Evolutionary conservation across 2,329 filamentous ascomycete genomes (phyloP), one percentile per base, ranked within the genome.

Genomic region (Grosmannia penicillata): DNA sequence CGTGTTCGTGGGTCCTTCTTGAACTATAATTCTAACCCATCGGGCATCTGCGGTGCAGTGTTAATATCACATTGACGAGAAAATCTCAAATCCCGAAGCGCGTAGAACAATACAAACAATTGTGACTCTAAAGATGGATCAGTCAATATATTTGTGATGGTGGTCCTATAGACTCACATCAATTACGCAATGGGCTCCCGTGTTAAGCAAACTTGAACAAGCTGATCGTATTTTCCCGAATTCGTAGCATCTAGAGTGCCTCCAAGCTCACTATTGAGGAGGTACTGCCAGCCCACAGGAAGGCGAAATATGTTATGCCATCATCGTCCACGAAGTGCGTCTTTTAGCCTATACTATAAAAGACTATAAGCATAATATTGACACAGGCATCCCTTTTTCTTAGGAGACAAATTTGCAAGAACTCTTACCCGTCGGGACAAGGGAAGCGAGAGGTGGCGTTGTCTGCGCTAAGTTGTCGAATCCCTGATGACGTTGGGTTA

Each of bases 11-110:
- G 75, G 74, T 0, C 74, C 75, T 14, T 73, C 75, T 49, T 80
- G 75, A 25, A 1, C 76, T 76, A 41, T 81, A 68, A 45, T 81
- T 72, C 3, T 55, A 54, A 8, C 69, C 69, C 45, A 81, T 68
- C 63, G 68, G 78, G 37, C 75, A 63, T 1, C 65, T 73, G 15
- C 27, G 28, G 30, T 10, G 11, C 4, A 15, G 13, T n/a, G 22
- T 9, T 13, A 21, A 19, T 17, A 4, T 26, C 13, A 33, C 10
- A 7, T n/a, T n/a, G n/a, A 34, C 10, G 14, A n/a, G 15, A 11
- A 26, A 18, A 10, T 37, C n/a, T 26, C 14, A 34, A 9, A 8
- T 32, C 6, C 8, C 15, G 10, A 7, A 25, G 7, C 11, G 24
- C 7, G 24, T 7, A 31, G 13, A n/a, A 31, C 7, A 31, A 21